Conservation (phyloP, 2,329 filamentous ascomycete species). For the Colletotrichum musicola region DNA sequence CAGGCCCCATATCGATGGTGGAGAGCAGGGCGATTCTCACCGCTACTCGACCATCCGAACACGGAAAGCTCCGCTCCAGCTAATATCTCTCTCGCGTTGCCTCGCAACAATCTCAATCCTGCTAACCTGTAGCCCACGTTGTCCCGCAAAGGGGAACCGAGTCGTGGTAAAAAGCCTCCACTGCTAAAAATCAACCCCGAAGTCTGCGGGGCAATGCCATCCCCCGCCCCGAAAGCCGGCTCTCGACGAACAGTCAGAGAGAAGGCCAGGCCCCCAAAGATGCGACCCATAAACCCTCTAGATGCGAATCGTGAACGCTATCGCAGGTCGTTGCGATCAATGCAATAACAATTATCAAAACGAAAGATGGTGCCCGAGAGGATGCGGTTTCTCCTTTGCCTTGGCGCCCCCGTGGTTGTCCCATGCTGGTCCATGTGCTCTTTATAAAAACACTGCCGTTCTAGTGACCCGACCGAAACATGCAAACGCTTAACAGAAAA, state of each 20-base stretch:
- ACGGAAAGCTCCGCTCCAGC: conserved; percentile 23
- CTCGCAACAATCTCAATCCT: conserved; percentile 35
- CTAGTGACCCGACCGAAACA: conserved; percentile 34
- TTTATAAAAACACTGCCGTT: conserved; percentile 22
- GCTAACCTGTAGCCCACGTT: conserved; percentile 39
- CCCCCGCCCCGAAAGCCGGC: conserved; percentile 18
- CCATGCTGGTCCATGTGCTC: conserved; percentile 28
- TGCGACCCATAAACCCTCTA: conserved; percentile 33
- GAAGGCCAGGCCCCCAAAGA: conserved; percentile 3
- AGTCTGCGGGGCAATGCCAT: not conserved
- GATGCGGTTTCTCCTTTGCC: conserved; percentile 4
- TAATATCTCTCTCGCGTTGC: conserved; percentile 18
- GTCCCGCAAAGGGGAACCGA: conserved; percentile 21
- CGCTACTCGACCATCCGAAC: conserved; percentile 27
- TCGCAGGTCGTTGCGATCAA: conserved; percentile 32
- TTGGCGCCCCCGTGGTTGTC: conserved; percentile 19
- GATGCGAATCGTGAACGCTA: conserved; percentile 35
- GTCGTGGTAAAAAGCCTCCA: conserved; percentile 33
- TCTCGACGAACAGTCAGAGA: not conserved
- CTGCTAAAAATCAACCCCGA: conserved; percentile 28
- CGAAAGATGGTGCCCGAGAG: conserved; percentile 29
- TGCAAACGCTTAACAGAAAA: conserved; percentile 37
- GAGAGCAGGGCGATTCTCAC: conserved; percentile 31
- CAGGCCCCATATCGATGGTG: conserved; percentile 22
- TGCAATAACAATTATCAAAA: conserved; percentile 34